Conservation (phyloP, 495 filamentous ascomycete species). For the Aspergillus haitiensis region DNA sequence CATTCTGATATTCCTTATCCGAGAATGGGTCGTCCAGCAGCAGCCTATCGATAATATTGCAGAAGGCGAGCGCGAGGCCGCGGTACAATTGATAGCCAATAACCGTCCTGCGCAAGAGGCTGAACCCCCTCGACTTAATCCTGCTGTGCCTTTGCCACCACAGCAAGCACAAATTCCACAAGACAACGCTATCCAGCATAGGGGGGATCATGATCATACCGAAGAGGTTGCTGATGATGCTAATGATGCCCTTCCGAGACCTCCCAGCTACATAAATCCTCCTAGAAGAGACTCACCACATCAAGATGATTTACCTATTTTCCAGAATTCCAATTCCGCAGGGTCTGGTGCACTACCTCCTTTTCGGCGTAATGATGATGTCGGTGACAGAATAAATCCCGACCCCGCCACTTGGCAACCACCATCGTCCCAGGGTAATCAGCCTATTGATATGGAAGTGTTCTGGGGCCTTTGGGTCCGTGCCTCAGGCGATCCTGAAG, state of each 20-base stretch:
- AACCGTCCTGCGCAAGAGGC: slow-evolving; percentile 32
- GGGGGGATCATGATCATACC: slow-evolving; percentile 1
- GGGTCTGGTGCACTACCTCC: neutral
- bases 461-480: slow-evolving; percentile 52
- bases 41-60: slow-evolving; percentile 71
- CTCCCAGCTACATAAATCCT: neutral
- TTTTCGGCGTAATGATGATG: slow-evolving; percentile 14
- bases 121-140: slow-evolving; percentile 15
- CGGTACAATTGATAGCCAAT: slow-evolving; percentile 43
- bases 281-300: slow-evolving; percentile 4
- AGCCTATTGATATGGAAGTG: slow-evolving; percentile 44
- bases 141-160: neutral
- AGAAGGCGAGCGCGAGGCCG: slow-evolving; percentile 51
- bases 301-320: slow-evolving; percentile 15
- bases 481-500: slow-evolving; percentile 57
- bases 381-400: slow-evolving; percentile 35
- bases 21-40: slow-evolving; percentile 98
- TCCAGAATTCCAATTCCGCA: slow-evolving; percentile 11
- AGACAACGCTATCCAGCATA: slow-evolving; percentile 21
- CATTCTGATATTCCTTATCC: slow-evolving; percentile 91
- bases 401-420: slow-evolving; percentile 41
- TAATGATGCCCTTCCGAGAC: neutral
- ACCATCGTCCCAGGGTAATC: slow-evolving; percentile 18
- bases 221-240: neutral
- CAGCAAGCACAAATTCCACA: slow-evolving; percentile 1